These are phyloP conservation scores for Isoetes engelmannii DNA, from an alignment of 83 land plant genomes.

Conservation along the genomic window DNA sequence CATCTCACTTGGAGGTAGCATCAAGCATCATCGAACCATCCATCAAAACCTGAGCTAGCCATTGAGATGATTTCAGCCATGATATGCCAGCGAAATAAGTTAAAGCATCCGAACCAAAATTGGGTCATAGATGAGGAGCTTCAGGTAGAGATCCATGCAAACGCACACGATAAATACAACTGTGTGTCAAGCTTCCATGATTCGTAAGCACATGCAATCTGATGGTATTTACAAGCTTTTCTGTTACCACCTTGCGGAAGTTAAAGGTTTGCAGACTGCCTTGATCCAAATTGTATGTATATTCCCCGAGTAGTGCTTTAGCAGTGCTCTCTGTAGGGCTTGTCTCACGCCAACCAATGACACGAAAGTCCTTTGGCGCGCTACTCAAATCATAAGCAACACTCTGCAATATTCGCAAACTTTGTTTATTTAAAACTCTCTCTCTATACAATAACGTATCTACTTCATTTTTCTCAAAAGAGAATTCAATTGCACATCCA, in stretches of 20 bases:
- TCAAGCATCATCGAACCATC: too few relatives aligned
- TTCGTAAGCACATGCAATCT: conserved; percentile 15
- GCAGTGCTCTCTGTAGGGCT: conserved; percentile 15
- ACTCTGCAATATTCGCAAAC: conserved; percentile 42
- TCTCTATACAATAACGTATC: background rate
- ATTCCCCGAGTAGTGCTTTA: conserved; percentile 46
- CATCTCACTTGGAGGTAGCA: too few relatives aligned
- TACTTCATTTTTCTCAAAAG: background rate
- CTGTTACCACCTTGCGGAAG: conserved; percentile 30
- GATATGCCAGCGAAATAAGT: too few relatives aligned
- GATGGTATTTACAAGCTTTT: background rate
- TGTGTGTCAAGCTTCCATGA: conserved; percentile 20
- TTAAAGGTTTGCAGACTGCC: conserved; percentile 73
- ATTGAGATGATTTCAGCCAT: too few relatives aligned
- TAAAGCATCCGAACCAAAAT: too few relatives aligned
- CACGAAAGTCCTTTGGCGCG: conserved; percentile 74
- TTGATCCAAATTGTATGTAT: conserved; percentile 63
- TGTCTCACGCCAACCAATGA: conserved; percentile 60
- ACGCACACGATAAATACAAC: conserved; percentile 16
- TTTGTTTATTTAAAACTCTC: background rate
- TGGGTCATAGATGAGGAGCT: too few relatives aligned
- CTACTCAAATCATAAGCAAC: conserved; percentile 76
- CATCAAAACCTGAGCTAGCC: too few relatives aligned
- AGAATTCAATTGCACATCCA: background rate
- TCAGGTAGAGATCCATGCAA: conserved; percentile 16